A percentile compares a stretch with the other conserved stretches of the same genome.
These are phyloP conservation scores for Colletotrichum kahawae DNA, from an alignment of 2,329 filamentous ascomycete genomes.

Conservation along the genomic window DNA sequence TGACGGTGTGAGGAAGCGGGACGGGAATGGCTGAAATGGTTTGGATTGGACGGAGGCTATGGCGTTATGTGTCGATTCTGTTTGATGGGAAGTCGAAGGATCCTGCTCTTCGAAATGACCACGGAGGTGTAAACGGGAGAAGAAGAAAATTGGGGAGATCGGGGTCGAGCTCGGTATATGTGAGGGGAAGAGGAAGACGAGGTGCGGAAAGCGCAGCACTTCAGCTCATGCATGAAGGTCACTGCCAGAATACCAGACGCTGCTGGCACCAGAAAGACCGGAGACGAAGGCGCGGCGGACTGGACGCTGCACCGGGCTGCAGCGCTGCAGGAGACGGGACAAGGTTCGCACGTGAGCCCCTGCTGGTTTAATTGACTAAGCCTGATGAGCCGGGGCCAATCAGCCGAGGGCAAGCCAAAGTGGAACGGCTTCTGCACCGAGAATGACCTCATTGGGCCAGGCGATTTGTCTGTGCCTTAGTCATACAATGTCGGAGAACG, in stretches of 20 bases:
- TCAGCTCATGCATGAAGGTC: not conserved
- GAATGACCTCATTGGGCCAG: constrained; percentile 10
- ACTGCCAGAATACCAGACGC: not conserved
- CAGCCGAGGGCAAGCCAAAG: not conserved
- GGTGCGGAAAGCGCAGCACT: not conserved
- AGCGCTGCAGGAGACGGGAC: not conserved
- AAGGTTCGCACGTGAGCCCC: constrained; percentile 23
- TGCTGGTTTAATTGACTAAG: not conserved
- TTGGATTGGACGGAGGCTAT: not conserved
- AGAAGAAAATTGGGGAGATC: not conserved
- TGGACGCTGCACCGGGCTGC: not conserved
- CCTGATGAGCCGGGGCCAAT: not conserved
- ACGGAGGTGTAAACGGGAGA: not conserved
- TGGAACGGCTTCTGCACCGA: not conserved
- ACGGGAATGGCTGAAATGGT: not conserved
- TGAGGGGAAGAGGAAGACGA: constrained; percentile 1
- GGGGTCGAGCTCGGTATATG: constrained; percentile 6
- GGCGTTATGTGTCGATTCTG: not conserved
- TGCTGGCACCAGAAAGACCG: not conserved
- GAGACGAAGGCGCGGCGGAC: not conserved
- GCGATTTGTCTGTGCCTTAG: not conserved
- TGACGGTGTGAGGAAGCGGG: not conserved
- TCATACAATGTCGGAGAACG: not conserved
- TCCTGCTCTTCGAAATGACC: not conserved
- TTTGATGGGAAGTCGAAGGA: not conserved